Evolutionary conservation across 768 basidiomycete genomes (phyloP).

Genomic region (Boletus subcaerulescens): DNA sequence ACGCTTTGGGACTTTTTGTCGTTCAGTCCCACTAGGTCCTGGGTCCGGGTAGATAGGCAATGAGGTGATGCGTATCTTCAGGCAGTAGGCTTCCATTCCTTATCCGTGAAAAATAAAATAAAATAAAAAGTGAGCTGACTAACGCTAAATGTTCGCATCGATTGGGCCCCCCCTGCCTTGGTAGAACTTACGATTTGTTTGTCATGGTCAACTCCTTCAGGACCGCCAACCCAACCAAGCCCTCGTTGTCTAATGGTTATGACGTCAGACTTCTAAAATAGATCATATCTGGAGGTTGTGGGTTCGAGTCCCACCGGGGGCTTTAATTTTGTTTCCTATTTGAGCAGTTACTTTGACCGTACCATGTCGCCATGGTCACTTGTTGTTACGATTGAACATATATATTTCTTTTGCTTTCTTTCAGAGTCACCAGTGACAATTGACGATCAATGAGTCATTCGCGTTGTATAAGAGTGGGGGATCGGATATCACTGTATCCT

Average conservation of each 20-base stretch:
- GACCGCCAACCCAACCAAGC: conserved; percentile 28
- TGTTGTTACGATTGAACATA: too few species aligned
- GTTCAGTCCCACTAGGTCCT: background rate
- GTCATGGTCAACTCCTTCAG: background rate
- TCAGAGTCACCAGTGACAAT: too few species aligned
- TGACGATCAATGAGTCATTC: background rate
- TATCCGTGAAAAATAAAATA: background rate
- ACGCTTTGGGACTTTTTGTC: background rate
- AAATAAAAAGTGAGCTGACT: too few species aligned
- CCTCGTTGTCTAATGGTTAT: conserved; percentile 89
- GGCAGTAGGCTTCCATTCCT: background rate
- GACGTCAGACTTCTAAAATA: conserved; percentile 86
- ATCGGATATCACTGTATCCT: background rate
- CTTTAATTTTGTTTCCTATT: conserved; percentile 32
- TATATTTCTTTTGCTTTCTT: background rate
- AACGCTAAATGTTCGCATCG: too few species aligned
- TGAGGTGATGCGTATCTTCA: background rate
- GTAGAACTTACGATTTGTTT: too few species aligned
- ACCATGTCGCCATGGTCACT: too few species aligned
- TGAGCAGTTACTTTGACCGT: background rate
- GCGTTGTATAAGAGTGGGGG: background rate
- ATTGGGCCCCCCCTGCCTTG: too few species aligned
- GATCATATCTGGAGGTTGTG: conserved; percentile 79
- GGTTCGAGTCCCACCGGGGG: conserved; percentile 86
- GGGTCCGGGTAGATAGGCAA: conserved; percentile 8